These are phyloP conservation scores for Suaeda aralocaspica DNA, from an alignment of 148 eudicot species.

Conservation along the genomic window DNA sequence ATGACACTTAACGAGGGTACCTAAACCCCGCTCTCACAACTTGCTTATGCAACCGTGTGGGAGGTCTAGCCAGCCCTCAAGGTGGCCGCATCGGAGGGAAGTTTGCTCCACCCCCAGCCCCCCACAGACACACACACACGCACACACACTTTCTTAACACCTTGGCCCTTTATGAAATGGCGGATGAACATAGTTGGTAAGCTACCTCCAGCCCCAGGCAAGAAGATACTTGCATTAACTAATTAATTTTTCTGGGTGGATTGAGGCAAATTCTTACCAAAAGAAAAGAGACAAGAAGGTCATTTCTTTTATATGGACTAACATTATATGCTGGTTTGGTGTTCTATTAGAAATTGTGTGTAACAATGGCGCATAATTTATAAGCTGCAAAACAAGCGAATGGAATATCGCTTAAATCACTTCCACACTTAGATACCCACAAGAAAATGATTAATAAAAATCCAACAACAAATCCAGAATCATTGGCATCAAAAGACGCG, in stretches of 20 bases:
- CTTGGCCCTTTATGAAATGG: slow-evolving; percentile 10
- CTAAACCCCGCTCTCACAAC: too few species aligned
- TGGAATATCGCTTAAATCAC: not conserved
- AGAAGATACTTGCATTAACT: not conserved
- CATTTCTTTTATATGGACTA: not conserved
- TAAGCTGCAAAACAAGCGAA: not conserved
- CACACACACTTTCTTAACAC: not conserved
- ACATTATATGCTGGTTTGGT: not conserved
- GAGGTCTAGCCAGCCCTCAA: too few species aligned
- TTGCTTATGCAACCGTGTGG: too few species aligned
- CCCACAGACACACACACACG: too few species aligned
- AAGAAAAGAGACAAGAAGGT: not conserved
- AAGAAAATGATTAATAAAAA: not conserved
- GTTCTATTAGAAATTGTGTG: not conserved
- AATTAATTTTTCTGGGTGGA: slow-evolving; percentile 10
- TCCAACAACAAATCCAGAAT: not conserved
- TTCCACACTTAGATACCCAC: not conserved
- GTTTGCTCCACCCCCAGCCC: too few species aligned
- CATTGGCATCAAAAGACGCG: not conserved
- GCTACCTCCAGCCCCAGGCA: not conserved
- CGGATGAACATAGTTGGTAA: slow-evolving; percentile 5
- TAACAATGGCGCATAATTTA: not conserved
- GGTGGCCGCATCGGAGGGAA: too few species aligned
- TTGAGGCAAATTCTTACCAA: not conserved
- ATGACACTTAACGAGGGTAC: too few species aligned